phyloP scores from a whole-genome alignment of 1,284 basidiomycete genomes.

The Boletus smithii region DNA sequence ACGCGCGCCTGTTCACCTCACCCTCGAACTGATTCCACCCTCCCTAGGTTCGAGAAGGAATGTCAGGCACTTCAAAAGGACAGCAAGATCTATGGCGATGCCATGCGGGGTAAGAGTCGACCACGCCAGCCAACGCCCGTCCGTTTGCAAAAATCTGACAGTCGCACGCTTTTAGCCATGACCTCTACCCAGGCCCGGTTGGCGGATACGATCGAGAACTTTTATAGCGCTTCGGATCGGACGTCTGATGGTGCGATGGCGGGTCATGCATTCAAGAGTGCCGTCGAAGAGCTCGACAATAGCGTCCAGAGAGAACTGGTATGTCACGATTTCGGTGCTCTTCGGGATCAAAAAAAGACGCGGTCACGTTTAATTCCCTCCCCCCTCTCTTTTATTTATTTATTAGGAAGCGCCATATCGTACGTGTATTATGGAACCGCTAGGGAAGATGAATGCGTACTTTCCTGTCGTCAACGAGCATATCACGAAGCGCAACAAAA shows the following conservation, averaged over 20 bases:
- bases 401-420: constrained; percentile 92
- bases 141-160: not conserved
- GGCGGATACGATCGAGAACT: constrained; percentile 90
- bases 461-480: constrained; percentile 94
- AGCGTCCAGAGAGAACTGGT: constrained; percentile 86
- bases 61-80: constrained; percentile 90
- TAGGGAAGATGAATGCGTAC: constrained; percentile 95
- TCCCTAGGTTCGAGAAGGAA: constrained; percentile 86
- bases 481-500: constrained; percentile 93
- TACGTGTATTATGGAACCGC: constrained; percentile 91
- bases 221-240: constrained; percentile 86
- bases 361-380: constrained; percentile 8
- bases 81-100: constrained; percentile 91
- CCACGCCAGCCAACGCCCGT: not conserved
- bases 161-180: constrained; percentile 61
- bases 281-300: constrained; percentile 91
- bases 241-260: constrained; percentile 94
- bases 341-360: not conserved
- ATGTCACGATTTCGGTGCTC: constrained; percentile 4
- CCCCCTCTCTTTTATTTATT: too few species aligned
- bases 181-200: constrained; percentile 90
- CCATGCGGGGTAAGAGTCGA: constrained; percentile 74
- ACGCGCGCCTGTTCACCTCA: not conserved
- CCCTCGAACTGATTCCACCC: constrained; percentile 1
- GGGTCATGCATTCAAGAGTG: constrained; percentile 92